Evolutionary conservation across 176 grass and related monocot genomes (phyloP), one percentile per base, ranked within the genome.

Genomic region (Pharus latifolius): DNA sequence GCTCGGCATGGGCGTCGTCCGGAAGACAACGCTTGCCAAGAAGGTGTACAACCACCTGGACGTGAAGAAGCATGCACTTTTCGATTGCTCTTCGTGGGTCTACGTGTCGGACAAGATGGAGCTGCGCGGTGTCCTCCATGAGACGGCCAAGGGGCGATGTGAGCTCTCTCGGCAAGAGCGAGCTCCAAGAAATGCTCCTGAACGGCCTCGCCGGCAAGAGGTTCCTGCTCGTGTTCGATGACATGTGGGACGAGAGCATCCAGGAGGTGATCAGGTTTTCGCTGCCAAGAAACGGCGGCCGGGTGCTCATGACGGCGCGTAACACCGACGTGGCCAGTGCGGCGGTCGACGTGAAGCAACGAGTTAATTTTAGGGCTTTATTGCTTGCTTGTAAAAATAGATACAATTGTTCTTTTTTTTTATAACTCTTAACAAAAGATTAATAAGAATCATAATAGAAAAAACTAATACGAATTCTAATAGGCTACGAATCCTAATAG

Each of bases 1-100:
- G 63, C 63, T 75, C 22, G 83, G 55, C 55, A 85, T 85, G 76
- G 83, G 76, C 38, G 76, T 76, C n/a, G 70, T 25, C 34, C 76
- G 77, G 13, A 86, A 86, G 77, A 76, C 83, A 8, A 77, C 64
- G 7, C 83, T 86, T 34, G 56, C 73, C 57, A 86, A 80, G 71
- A 86, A 61, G 52, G 32, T 72, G 48, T 81, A 81, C 72, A 81
- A 58, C n/a, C 58, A 76, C 45, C 38, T 18, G 1, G 47, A 70
- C 16, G 77, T 80, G 56, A 80, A 41, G 48, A 80, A 55, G 71
- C 71, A 72, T n/a, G n/a, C n/a, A n/a, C n/a, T n/a, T 46, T 81
- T 86, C 3, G 49, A 51, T 34, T 7, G 59, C 23, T 59, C 30
- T 4, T 29, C 72, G 5, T 86, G 84, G 72, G 42, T 86, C 57